Base-by-base conservation (phyloP, 2,329 filamentous ascomycete species). In the Botrytis sinoallii region DNA sequence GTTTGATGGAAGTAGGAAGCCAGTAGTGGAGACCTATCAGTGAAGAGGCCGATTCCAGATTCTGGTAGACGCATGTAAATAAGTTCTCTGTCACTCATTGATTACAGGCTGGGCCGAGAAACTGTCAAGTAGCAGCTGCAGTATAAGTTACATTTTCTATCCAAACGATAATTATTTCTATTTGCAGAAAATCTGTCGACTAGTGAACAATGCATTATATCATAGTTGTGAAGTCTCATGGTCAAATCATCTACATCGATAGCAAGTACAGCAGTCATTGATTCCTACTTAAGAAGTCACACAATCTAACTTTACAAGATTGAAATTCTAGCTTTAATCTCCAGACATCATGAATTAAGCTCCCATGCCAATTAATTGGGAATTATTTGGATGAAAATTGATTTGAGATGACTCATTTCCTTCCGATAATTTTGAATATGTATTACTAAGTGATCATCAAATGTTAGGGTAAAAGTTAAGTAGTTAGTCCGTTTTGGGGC, bases 181-280 rank as follows among this genome's bases (percentile, higher is more conserved):
- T 7, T 52, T n/a, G 0, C 12, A 55, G 25, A 16, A 16, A 55
- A n/a, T 0, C 0, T n/a, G 7, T n/a, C 25, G 4, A 55, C 12
- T 7, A 55, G 25, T 55, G 48, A 52, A 14, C 25, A 52, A n/a
- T 14, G 14, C 12, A 52, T n/a, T 6, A n/a, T 12, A 52, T 7
- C 10, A 12, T n/a, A 25, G 10, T 55, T 55, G 12, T n/a, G 25
- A n/a, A n/a, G 48, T 16, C 0, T n/a, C 2, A 16, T 55, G 48
- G 12, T 55, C 12, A 1, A n/a, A n/a, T 55, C 2, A 5, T 5
- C 25, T 6, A n/a, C 0, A 55, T 55, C 25, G 25, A 55, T 16
- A 16, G 25, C 12, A n/a, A n/a, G 25, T 6, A 4, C 6, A n/a
- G 48, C 25, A 14, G 48, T n/a, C 25, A 16, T n/a, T 16, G 0